Evolutionary conservation across 1,139 yeast genomes (phyloP), one percentile per base, ranked within the genome.

Genomic region (Kodamaea plutei): DNA sequence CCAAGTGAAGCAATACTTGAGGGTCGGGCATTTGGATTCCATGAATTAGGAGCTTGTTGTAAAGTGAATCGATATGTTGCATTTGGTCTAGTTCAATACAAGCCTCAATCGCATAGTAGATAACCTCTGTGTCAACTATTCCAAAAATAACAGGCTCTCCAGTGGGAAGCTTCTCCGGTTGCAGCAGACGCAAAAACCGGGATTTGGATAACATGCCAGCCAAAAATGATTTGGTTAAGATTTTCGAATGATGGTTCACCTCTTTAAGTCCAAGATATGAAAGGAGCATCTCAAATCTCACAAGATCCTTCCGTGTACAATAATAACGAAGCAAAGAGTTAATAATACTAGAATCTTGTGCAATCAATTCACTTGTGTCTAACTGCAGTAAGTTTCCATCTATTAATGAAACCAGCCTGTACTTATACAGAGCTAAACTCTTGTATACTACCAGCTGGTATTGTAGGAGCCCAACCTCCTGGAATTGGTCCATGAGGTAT

Each of bases 1-100:
- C 25, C 25, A 32, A 28, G 14, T 31, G 30, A 8, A 35, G 29
- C 7, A 35, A 11, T 5, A 35, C 30, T 6, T 25, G 15, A 4
- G 13, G 11, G 11, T 25, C 15, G n/a, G n/a, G n/a, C n/a, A n/a
- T n/a, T 11, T 26, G 20, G 14, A 50, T 41, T 2, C 58, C 48
- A 39, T 56, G 58, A 22, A 63, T 47, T 6, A 64, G 47, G 4
- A 65, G 42, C 38, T 65, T 67, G 38, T 56, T 60, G 33, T 64
- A 47, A 16, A 67, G 40, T 8, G 51, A 40, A 39, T 66, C 72
- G 18, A 67, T 49, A 28, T 52, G 56, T 19, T 54, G 54, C 35
- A 38, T 56, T 33, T 55, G 45, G 11, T 48, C 39, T 17, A 61
- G 39, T 6, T 52, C 45, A 7, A 61, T 48, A 31, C 70, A 62